Percentiles rank a stretch among this genome's conserved stretches.
These are phyloP conservation scores for Ophryocystis elektroscirrha DNA, from an alignment of 169 alveolate genomes.

Conservation along the genomic window DNA sequence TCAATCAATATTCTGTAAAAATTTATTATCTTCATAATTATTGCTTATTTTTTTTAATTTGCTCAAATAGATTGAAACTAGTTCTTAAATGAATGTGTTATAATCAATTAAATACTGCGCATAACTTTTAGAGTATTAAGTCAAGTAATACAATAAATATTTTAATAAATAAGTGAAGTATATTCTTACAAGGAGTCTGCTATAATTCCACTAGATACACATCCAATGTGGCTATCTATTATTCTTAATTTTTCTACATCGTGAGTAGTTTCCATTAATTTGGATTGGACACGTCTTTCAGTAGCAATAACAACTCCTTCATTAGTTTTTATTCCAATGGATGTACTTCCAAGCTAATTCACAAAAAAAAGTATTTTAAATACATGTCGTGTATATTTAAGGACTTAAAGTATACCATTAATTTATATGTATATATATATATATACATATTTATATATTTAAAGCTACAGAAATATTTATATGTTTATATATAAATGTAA, in stretches of 20 bases:
- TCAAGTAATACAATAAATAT: neutral
- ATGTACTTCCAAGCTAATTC: constrained; percentile 76
- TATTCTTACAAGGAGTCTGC: constrained; percentile 68
- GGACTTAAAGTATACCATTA: neutral
- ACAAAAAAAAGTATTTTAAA: neutral
- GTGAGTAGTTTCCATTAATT: constrained; percentile 5
- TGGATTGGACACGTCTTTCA: constrained; percentile 47
- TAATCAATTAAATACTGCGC: neutral
- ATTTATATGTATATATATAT: neutral
- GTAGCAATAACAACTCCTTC: constrained; percentile 89
- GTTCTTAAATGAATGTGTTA: too few relatives aligned
- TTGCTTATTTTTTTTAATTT: too few relatives aligned
- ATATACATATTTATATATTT: too few relatives aligned
- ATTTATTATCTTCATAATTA: neutral
- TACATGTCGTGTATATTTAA: neutral
- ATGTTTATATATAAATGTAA: too few relatives aligned
- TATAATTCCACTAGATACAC: constrained; percentile 88
- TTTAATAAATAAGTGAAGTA: neutral
- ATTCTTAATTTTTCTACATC: constrained; percentile 69
- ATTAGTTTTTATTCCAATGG: constrained; percentile 79
- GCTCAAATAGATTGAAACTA: too few relatives aligned
- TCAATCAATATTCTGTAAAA: constrained; percentile 72
- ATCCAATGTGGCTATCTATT: constrained; percentile 78
- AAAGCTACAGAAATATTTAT: too few relatives aligned
- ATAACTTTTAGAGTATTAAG: neutral